A percentile compares a stretch with the other conserved stretches of the same genome.
Evolutionary conservation across 2,329 filamentous ascomycete genomes (phyloP).

Genomic region (Cladosporium sp.): DNA sequence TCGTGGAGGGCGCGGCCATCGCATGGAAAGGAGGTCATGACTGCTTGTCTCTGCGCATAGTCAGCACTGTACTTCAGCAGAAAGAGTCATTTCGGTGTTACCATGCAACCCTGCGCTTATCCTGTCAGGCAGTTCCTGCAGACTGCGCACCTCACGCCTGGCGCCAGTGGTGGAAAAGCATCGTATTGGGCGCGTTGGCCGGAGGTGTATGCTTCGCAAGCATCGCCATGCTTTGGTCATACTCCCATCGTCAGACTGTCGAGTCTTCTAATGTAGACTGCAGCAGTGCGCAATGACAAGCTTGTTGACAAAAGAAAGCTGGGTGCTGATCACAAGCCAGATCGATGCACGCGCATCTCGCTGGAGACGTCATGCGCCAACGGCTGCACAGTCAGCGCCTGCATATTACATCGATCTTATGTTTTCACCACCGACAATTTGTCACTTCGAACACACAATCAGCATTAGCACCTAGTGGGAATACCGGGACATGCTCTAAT

Average conservation of each 20-base stretch:
- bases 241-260: conserved; percentile 31
- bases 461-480: background rate
- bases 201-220: conserved; percentile 26
- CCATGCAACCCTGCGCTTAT: conserved; percentile 66
- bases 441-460: background rate
- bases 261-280: background rate
- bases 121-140: conserved; percentile 55
- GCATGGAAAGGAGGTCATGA: conserved; percentile 64
- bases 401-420: conserved; percentile 8
- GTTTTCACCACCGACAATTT: conserved; percentile 1
- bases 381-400: conserved; percentile 13
- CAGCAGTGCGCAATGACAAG: background rate
- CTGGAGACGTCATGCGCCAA: conserved; percentile 10
- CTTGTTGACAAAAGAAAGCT: conserved; percentile 8
- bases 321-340: conserved; percentile 14
- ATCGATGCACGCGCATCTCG: background rate
- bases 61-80: conserved; percentile 27
- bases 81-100: conserved; percentile 36
- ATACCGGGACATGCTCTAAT: background rate
- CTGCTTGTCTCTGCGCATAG: conserved; percentile 52
- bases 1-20: conserved; percentile 68
- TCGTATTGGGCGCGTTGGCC: conserved; percentile 32
- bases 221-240: conserved; percentile 35
- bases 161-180: conserved; percentile 54
- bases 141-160: conserved; percentile 54